Evolutionary conservation across 352 stramenopile species (phyloP), one percentile per base, ranked within the genome.

Genomic region (Globisporangium cederbergense): DNA sequence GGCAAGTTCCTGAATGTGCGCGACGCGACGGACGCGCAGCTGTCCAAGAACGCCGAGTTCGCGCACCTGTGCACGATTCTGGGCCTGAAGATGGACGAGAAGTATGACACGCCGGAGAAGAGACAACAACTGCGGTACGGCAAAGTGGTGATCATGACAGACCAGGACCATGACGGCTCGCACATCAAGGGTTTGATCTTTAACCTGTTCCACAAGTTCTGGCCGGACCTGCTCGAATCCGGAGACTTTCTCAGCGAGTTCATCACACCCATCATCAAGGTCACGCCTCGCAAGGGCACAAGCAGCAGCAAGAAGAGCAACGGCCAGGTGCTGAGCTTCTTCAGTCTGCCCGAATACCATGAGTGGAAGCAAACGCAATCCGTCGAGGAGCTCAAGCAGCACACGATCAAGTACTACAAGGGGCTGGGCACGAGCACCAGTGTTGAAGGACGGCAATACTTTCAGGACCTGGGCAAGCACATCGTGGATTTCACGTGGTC

Each of bases 181-280:
- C 98, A 99, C 77, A 99, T 99, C 84, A 99, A 99, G 77, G 98
- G 96, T 2, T 77, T 99, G 28, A 71, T 98, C 42, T 99, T 99
- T 78, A 99, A 99, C 70, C 95, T 99, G 47, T 97, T 99, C 55
- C 97, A 99, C 82, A 86, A 97, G 54, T 99, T 99, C 70, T 99
- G 97, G 97, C 98, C 98, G 0, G 94, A 91, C 10, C 75, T 99
- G 62, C 78, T 99, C 40, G 80, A 98, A 61, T 71, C 96, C 52
- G 81, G 89, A 13, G 90, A 91, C 20, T 99, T 99, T 62, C 77
- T 99, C 10, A 93, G 98, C 67, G 96, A 99, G 65, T 99, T 99
- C 74, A 99, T 99, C 74, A 99, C 98, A 32, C 97, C 98, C 14
- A 98, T 99, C 69, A 97, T 99, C 61, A 99, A 99, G 74, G 96